Evolutionary conservation across 2,329 filamentous ascomycete species (phyloP).

Genomic region (Fusarium marasasianum): DNA sequence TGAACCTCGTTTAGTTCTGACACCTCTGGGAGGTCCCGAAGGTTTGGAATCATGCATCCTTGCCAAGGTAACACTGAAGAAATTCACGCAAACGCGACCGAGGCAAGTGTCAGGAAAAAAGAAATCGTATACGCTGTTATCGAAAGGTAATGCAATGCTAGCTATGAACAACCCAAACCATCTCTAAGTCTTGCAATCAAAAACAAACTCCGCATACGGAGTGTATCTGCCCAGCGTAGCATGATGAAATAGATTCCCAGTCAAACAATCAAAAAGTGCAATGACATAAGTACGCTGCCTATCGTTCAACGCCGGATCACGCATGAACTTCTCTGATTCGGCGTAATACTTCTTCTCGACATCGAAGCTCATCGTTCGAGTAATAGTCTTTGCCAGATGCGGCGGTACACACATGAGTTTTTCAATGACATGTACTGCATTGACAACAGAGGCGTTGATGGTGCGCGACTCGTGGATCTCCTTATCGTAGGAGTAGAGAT

Average conservation of each 20-base stretch:
- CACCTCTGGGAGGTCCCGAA: background rate
- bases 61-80: background rate
- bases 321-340: slow-evolving; percentile 5
- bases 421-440: slow-evolving; percentile 11
- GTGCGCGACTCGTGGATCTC: slow-evolving; percentile 9
- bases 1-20: background rate
- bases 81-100: background rate
- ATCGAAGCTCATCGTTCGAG: background rate
- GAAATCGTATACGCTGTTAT: background rate
- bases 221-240: slow-evolving; percentile 21
- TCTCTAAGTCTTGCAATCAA: background rate
- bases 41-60: background rate
- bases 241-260: slow-evolving; percentile 13
- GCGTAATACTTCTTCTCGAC: slow-evolving; percentile 20
- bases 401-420: background rate
- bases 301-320: background rate
- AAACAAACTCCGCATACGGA: background rate
- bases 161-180: background rate
- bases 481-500: slow-evolving; percentile 24
- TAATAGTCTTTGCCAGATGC: slow-evolving; percentile 1
- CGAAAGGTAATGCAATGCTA: background rate
- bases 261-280: slow-evolving; percentile 6
- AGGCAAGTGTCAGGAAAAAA: background rate
- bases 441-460: slow-evolving; percentile 2
- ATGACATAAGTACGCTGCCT: background rate